These are phyloP conservation scores for Penicillium diatomitis DNA, from an alignment of 495 filamentous ascomycete species.

Conservation along the genomic window DNA sequence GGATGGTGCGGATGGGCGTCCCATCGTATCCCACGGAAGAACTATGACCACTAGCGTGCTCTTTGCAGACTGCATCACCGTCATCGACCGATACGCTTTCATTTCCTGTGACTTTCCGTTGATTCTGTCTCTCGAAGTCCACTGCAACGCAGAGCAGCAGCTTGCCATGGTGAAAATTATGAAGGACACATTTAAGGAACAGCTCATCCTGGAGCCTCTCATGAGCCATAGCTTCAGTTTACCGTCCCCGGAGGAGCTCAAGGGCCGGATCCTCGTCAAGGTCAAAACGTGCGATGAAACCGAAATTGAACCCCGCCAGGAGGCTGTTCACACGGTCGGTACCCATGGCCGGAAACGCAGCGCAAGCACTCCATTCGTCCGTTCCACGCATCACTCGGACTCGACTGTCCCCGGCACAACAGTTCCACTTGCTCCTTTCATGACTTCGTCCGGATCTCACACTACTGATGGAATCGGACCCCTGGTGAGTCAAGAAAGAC, in stretches of 20 bases:
- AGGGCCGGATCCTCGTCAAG: slow-evolving; percentile 79
- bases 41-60: slow-evolving; percentile 79
- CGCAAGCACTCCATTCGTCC: slow-evolving; percentile 64
- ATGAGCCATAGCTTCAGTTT: slow-evolving; percentile 54
- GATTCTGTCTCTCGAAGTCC: slow-evolving; percentile 91
- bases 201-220: slow-evolving; percentile 66
- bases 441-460: slow-evolving; percentile 48
- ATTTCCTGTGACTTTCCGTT: slow-evolving; percentile 70
- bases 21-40: slow-evolving; percentile 82
- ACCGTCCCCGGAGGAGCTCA: slow-evolving; percentile 79
- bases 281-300: slow-evolving; percentile 62
- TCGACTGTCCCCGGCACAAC: slow-evolving; percentile 34
- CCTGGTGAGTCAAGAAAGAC: slow-evolving; percentile 37
- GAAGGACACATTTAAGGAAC: slow-evolving; percentile 67
- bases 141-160: slow-evolving; percentile 79
- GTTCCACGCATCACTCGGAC: slow-evolving; percentile 43
- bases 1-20: slow-evolving; percentile 81
- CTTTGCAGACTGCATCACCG: slow-evolving; percentile 82
- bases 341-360: slow-evolving; percentile 65
- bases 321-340: slow-evolving; percentile 27
- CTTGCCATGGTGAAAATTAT: slow-evolving; percentile 84
- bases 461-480: slow-evolving; percentile 29
- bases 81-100: slow-evolving; percentile 91
- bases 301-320: slow-evolving; percentile 31
- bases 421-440: slow-evolving; percentile 40